These are phyloP conservation scores for Glaciozyma martinii DNA, from an alignment of 768 basidiomycete genomes.

Conservation along the genomic window DNA sequence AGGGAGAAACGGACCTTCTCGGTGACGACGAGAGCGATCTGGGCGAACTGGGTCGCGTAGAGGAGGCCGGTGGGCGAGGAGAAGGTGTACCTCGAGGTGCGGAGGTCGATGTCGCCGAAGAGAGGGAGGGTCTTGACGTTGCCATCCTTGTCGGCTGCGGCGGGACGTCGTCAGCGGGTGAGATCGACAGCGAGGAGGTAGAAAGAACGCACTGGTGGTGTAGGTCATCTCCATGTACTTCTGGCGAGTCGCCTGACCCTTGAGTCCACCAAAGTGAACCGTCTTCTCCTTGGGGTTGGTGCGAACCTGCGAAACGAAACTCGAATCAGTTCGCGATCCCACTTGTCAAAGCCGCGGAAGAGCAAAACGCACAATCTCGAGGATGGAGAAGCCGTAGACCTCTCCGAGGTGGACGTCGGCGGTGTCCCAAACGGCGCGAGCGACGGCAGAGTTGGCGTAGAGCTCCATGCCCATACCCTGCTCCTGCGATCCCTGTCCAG, in stretches of 20 bases:
- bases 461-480: constrained; percentile 99
- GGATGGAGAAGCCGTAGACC: constrained; percentile 95
- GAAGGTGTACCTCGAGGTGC: constrained; percentile 97
- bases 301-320: constrained; percentile 1
- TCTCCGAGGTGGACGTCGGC: constrained; percentile 87
- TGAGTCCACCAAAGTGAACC: constrained; percentile 97
- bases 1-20: constrained; percentile 51
- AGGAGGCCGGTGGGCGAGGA: constrained; percentile 88
- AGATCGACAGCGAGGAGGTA: not conserved
- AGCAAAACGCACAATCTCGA: constrained; percentile 74
- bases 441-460: constrained; percentile 83
- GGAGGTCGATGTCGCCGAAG: constrained; percentile 88
- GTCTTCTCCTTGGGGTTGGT: constrained; percentile 91
- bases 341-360: too few relatives aligned
- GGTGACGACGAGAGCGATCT: constrained; percentile 94
- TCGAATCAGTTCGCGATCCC: not conserved
- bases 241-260: constrained; percentile 93
- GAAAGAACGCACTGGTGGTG: constrained; percentile 54
- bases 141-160: constrained; percentile 69
- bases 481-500: constrained; percentile 96
- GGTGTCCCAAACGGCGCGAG: constrained; percentile 92
- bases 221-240: constrained; percentile 99
- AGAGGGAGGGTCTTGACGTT: constrained; percentile 91
- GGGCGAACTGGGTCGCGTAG: constrained; percentile 96
- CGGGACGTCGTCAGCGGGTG: not conserved